phyloP scores from a whole-genome alignment of 1,284 basidiomycete genomes.

The Austroboletus niveus region DNA sequence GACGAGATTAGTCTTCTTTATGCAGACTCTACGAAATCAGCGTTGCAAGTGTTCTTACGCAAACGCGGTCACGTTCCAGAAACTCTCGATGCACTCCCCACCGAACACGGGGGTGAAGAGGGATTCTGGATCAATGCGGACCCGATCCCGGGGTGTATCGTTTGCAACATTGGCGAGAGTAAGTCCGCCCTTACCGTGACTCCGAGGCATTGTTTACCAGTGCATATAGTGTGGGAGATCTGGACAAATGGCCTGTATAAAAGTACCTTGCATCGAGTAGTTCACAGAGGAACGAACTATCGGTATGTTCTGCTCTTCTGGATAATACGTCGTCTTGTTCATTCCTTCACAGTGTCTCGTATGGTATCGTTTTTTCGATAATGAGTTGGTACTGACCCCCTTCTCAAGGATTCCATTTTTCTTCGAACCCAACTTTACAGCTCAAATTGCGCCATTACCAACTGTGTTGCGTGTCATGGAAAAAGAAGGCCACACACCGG shows the following conservation, averaged over 20 bases:
- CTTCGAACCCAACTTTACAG: constrained; percentile 80
- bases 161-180: constrained; percentile 87
- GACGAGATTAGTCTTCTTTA: constrained; percentile 61
- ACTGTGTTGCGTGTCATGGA: constrained; percentile 47
- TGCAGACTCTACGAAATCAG: constrained; percentile 73
- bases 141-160: constrained; percentile 73
- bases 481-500: constrained; percentile 19
- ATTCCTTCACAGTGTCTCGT: constrained; percentile 51
- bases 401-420: constrained; percentile 72
- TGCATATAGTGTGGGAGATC: constrained; percentile 71
- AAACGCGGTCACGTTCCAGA: constrained; percentile 39
- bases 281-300: constrained; percentile 71
- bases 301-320: constrained; percentile 42
- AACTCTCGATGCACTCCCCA: constrained; percentile 40
- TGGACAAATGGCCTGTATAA: constrained; percentile 82
- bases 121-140: constrained; percentile 79
- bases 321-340: constrained; percentile 1
- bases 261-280: constrained; percentile 75
- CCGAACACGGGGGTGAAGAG: constrained; percentile 51
- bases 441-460: constrained; percentile 57
- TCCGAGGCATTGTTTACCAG: too few species aligned
- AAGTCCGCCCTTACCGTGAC: constrained; percentile 25
- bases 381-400: constrained; percentile 3
- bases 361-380: constrained; percentile 2
- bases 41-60: constrained; percentile 76